These are phyloP conservation scores for Axilococcus clingmanii DNA, from an alignment of 139 green algal species.

Conservation along the genomic window DNA sequence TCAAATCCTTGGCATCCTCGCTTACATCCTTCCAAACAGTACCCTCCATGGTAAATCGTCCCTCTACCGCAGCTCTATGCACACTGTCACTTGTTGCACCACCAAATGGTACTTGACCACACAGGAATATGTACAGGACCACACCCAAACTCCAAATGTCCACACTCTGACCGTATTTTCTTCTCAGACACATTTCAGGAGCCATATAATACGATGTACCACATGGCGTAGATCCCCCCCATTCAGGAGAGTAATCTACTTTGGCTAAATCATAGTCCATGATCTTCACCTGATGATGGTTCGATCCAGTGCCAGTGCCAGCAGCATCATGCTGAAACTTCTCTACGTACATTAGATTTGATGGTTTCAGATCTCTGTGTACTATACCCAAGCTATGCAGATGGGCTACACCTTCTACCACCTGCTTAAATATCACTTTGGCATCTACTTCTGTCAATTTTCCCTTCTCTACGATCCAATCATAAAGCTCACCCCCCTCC, in stretches of 20 bases:
- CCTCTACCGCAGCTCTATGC: constrained; percentile 40
- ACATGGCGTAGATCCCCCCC: constrained; percentile 16
- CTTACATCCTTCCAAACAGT: constrained; percentile 30
- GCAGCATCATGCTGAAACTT: constrained; percentile 2
- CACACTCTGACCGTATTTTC: constrained; percentile 47
- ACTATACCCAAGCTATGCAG: constrained; percentile 28
- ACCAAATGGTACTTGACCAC: constrained; percentile 78
- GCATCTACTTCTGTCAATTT: constrained; percentile 17
- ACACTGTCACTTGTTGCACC: constrained; percentile 57
- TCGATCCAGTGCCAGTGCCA: neutral
- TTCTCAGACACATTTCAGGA: constrained; percentile 53
- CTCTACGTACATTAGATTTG: constrained; percentile 54
- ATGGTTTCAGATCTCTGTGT: constrained; percentile 65
- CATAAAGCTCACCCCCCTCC: constrained; percentile 26
- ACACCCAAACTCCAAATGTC: constrained; percentile 84
- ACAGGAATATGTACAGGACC: constrained; percentile 86
- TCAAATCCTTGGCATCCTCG: constrained; percentile 34
- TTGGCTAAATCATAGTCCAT: constrained; percentile 26
- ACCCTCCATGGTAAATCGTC: constrained; percentile 12
- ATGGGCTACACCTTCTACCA: constrained; percentile 11
- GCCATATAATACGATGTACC: constrained; percentile 36
- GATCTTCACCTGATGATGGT: constrained; percentile 1
- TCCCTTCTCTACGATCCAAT: constrained; percentile 5
- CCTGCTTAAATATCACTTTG: constrained; percentile 10
- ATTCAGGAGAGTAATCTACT: constrained; percentile 19